Evolutionary conservation across 2,329 filamentous ascomycete species (phyloP).

Genomic region (Grosmannia huntii): DNA sequence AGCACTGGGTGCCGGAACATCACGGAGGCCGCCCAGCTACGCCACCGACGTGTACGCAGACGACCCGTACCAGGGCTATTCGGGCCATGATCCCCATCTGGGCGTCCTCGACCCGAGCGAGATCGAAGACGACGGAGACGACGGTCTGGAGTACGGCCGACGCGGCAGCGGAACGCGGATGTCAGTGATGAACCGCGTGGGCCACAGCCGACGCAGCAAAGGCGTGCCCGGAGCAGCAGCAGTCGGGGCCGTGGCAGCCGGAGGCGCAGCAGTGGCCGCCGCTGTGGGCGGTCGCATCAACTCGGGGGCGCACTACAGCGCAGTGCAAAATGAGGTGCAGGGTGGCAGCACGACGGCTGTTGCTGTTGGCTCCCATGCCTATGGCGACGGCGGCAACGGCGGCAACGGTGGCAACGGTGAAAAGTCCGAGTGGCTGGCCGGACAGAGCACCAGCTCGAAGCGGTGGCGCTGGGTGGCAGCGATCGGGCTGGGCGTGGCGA

Average conservation of each 20-base stretch:
- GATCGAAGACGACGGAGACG: constrained; percentile 80
- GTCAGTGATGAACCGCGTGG: constrained; percentile 47
- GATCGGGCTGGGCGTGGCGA: constrained; percentile 46
- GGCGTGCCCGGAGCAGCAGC: constrained; percentile 21
- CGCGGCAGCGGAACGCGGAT: constrained; percentile 30
- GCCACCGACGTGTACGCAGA: constrained; percentile 39
- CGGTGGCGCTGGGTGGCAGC: constrained; percentile 61
- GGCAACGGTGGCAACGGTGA: constrained; percentile 18
- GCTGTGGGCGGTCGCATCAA: constrained; percentile 15
- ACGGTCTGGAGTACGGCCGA: constrained; percentile 49
- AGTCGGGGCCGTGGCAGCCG: constrained; percentile 19
- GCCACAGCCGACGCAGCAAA: constrained; percentile 26
- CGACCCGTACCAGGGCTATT: constrained; percentile 54
- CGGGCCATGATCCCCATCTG: constrained; percentile 33
- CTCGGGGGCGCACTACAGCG: constrained; percentile 39
- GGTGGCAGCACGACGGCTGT: too few relatives aligned
- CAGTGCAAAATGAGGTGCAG: constrained; percentile 25
- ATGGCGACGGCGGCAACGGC: too few relatives aligned
- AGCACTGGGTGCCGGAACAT: constrained; percentile 22
- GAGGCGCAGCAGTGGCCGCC: constrained; percentile 6
- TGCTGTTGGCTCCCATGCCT: too few relatives aligned
- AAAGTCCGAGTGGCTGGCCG: constrained; percentile 52
- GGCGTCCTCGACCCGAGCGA: constrained; percentile 62
- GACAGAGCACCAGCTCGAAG: constrained; percentile 46
- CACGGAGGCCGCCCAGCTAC: constrained; percentile 35